Evolutionary conservation across 2,329 filamentous ascomycete species (phyloP).

Genomic region (Penicillium hordei): DNA sequence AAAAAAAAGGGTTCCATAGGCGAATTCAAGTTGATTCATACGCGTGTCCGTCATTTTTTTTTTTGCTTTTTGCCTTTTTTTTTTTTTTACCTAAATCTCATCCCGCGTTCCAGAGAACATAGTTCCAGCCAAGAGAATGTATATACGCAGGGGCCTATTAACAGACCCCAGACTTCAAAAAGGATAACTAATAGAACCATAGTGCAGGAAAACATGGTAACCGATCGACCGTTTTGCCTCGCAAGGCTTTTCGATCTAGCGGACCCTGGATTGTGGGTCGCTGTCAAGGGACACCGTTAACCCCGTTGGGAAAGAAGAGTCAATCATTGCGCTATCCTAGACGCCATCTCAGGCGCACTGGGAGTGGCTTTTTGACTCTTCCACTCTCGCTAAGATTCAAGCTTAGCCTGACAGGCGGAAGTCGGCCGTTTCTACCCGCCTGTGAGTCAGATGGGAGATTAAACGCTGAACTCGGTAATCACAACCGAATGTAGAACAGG

Average conservation of each 20-base stretch:
- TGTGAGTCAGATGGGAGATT: slow-evolving; percentile 17
- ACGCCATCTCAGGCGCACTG: slow-evolving; percentile 5
- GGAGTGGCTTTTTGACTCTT: not conserved
- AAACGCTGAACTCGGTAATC: slow-evolving; percentile 20
- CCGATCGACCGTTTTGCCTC: slow-evolving; percentile 13
- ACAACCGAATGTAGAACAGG: slow-evolving; percentile 18
- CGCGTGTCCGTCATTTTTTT: not conserved
- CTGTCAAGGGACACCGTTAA: slow-evolving; percentile 21
- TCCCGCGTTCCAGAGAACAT: slow-evolving; percentile 5
- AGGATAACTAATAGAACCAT: not conserved
- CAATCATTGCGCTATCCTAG: slow-evolving; percentile 13
- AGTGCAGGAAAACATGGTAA: not conserved
- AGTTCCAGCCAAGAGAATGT: slow-evolving; percentile 1
- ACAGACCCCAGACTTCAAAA: slow-evolving; percentile 1
- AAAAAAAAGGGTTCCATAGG: not conserved
- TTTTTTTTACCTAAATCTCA: not conserved
- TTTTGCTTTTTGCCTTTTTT: slow-evolving; percentile 3
- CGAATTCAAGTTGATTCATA: not conserved
- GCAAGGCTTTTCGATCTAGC: slow-evolving; percentile 18
- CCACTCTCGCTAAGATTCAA: not conserved
- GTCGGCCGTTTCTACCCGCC: slow-evolving; percentile 21
- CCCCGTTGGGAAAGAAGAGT: slow-evolving; percentile 17
- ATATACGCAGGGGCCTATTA: slow-evolving; percentile 1
- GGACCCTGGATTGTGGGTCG: slow-evolving; percentile 24
- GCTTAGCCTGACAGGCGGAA: slow-evolving; percentile 11